phyloP scores from a whole-genome alignment of 176 grass and related monocot genomes.

The Avena insularis region DNA sequence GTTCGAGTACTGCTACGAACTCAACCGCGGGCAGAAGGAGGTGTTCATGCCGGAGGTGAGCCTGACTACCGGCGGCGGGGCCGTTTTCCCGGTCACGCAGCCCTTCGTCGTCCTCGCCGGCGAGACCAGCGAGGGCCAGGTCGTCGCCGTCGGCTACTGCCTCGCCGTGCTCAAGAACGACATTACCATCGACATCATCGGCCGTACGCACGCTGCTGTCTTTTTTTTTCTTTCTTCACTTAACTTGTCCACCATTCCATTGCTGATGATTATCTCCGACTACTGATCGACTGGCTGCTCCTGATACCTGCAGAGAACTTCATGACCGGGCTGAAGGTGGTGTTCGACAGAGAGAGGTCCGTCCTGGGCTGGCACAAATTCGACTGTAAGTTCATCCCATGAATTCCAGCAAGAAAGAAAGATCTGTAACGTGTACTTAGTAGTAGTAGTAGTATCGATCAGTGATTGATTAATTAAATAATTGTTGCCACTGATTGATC shows the following conservation, averaged over 20 bases:
- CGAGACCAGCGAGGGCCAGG: neutral
- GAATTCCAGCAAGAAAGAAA: neutral
- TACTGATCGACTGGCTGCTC: neutral
- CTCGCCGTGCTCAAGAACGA: slow-evolving; percentile 39
- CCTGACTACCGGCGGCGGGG: slow-evolving; percentile 55
- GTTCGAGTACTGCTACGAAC: slow-evolving; percentile 59
- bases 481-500: neutral
- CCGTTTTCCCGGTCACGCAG: slow-evolving; percentile 27
- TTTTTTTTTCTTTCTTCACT: neutral
- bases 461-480: neutral
- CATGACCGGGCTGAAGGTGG: slow-evolving; percentile 66
- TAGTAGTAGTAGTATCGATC: neutral
- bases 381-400: slow-evolving; percentile 51
- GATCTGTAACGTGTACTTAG: neutral
- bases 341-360: slow-evolving; percentile 59
- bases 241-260: neutral
- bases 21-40: slow-evolving; percentile 12
- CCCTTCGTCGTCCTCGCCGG: fast-evolving
- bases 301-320: slow-evolving; percentile 65
- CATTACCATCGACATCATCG: slow-evolving; percentile 57
- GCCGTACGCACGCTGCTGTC: slow-evolving; percentile 41
- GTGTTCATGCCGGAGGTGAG: neutral
- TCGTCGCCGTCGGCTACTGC: slow-evolving; percentile 34
- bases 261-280: neutral
- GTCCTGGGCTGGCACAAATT: slow-evolving; percentile 66